Percentiles rank a stretch among this genome's conserved stretches.
phyloP scores from a whole-genome alignment of 73 alveolate species.

The Tetrahymena borealis region DNA sequence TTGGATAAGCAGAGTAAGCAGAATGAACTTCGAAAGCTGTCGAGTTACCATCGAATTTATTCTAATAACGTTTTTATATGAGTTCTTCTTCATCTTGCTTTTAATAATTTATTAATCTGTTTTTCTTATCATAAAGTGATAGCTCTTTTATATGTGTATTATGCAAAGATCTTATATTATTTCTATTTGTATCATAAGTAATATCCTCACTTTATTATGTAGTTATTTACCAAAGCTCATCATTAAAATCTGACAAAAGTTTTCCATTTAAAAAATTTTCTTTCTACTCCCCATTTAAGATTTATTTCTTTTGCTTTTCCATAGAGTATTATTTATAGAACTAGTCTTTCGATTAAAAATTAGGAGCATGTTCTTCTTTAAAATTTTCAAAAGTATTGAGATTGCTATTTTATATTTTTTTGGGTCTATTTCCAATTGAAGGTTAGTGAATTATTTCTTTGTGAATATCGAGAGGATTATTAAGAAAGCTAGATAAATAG shows the following conservation, averaged over 20 bases:
- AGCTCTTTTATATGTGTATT: background rate
- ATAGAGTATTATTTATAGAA: background rate
- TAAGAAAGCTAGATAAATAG: background rate
- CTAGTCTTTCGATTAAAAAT: background rate
- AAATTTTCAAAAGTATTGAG: background rate
- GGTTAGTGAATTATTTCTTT: background rate
- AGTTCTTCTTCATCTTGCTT: background rate
- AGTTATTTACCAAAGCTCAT: background rate
- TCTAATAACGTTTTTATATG: background rate
- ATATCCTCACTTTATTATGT: background rate
- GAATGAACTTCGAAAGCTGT: background rate
- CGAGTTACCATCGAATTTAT: background rate
- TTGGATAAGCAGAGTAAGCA: background rate
- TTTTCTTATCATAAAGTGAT: background rate
- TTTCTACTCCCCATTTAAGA: background rate
- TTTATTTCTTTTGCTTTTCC: background rate
- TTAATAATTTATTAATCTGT: background rate
- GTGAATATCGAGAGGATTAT: background rate
- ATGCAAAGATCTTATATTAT: background rate
- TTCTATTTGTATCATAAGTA: background rate
- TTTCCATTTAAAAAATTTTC: background rate
- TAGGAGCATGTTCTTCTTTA: background rate
- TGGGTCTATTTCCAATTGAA: background rate
- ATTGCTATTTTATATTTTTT: background rate
- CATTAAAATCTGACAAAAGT: background rate